A percentile compares a stretch with the other conserved stretches of the same genome.
Conservation (phyloP, 306 rosid genomes). For the Lathyrus tuberosus region DNA sequence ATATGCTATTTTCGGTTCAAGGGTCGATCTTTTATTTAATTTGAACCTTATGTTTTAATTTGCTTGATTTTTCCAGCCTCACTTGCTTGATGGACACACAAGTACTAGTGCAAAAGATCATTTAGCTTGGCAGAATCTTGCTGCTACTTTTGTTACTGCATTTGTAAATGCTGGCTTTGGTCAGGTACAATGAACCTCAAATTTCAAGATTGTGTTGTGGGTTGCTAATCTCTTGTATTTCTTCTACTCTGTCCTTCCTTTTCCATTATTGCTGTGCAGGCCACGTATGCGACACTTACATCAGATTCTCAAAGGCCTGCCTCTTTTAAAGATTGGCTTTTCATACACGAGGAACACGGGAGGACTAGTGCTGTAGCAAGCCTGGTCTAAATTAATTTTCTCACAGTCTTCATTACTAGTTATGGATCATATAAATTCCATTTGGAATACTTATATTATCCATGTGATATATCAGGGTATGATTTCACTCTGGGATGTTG, state of each 20-base stretch:
- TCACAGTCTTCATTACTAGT: conserved; percentile 13
- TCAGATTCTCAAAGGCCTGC: conserved; percentile 68
- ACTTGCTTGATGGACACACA: conserved; percentile 93
- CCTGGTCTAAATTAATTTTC: conserved; percentile 58
- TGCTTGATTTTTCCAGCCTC: conserved; percentile 63
- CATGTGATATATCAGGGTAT: conserved; percentile 61
- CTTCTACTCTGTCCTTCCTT: conserved; percentile 3
- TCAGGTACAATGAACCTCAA: conserved; percentile 58
- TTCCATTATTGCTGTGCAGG: conserved; percentile 53
- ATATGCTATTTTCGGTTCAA: neutral
- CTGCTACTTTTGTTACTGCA: conserved; percentile 98
- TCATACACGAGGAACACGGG: conserved; percentile 95
- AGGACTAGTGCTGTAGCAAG: conserved; percentile 98
- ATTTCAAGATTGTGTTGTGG: conserved; percentile 24
- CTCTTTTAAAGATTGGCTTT: conserved; percentile 89
- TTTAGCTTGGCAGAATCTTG: conserved; percentile 94
- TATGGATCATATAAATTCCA: neutral
- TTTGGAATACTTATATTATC: conserved; percentile 20
- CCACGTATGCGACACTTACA: conserved; percentile 78
- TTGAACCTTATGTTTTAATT: conserved; percentile 7
- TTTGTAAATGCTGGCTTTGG: conserved; percentile 99
- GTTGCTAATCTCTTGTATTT: conserved; percentile 1
- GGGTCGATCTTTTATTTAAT: neutral
- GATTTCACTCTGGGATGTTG: conserved; percentile 93
- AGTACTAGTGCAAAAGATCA: conserved; percentile 96